Evolutionary conservation across 2,329 filamentous ascomycete genomes (phyloP).

Genomic region (Exutisphaerella laricina): DNA sequence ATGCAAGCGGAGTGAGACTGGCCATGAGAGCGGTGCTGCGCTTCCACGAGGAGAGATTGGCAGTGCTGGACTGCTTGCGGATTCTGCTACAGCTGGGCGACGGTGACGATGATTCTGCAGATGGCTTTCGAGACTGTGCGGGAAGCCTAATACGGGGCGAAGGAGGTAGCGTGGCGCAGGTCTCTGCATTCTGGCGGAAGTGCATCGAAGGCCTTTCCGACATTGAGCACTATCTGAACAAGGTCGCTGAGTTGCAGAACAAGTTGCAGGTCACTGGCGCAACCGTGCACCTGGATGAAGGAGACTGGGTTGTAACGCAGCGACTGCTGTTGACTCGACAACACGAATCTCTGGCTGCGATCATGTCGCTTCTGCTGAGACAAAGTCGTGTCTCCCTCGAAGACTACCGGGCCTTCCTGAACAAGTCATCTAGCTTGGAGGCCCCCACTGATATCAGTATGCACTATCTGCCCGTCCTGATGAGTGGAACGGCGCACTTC

Average conservation of each 20-base stretch:
- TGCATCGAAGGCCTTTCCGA: slow-evolving; percentile 71
- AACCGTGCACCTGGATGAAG: slow-evolving; percentile 56
- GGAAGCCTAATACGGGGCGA: slow-evolving; percentile 52
- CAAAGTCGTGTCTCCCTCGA: slow-evolving; percentile 62
- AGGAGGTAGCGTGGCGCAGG: slow-evolving; percentile 46
- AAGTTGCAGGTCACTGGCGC: slow-evolving; percentile 71
- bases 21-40: slow-evolving; percentile 76
- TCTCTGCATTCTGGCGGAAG: slow-evolving; percentile 62
- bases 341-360: slow-evolving; percentile 80
- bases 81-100: slow-evolving; percentile 67
- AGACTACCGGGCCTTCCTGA: slow-evolving; percentile 70
- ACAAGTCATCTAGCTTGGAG: slow-evolving; percentile 62
- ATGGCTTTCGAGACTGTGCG: slow-evolving; percentile 52
- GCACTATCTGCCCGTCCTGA: slow-evolving; percentile 76
- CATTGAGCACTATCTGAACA: slow-evolving; percentile 70
- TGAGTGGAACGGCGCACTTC: slow-evolving; percentile 70
- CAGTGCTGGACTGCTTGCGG: slow-evolving; percentile 75
- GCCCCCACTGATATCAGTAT: slow-evolving; percentile 70
- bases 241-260: slow-evolving; percentile 68
- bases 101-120: slow-evolving; percentile 51
- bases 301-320: slow-evolving; percentile 76
- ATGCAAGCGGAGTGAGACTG: slow-evolving; percentile 64
- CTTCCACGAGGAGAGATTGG: slow-evolving; percentile 81
- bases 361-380: slow-evolving; percentile 72
- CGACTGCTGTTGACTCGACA: slow-evolving; percentile 75